A percentile compares a stretch with the other conserved stretches of the same genome.
These are phyloP conservation scores for Penstemon davidsonii DNA, from an alignment of 257 asterid genomes.

Conservation along the genomic window DNA sequence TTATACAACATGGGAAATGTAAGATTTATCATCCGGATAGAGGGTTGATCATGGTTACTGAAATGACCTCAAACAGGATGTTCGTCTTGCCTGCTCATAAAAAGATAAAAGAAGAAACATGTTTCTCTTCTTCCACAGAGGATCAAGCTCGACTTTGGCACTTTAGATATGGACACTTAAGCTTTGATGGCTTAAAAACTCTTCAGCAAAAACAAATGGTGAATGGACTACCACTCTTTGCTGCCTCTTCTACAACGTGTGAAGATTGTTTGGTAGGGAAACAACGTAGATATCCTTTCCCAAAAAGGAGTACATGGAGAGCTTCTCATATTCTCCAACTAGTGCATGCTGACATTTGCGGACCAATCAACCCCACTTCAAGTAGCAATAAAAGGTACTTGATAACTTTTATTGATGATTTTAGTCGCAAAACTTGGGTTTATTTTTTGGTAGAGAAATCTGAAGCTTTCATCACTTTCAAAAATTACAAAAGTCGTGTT, in stretches of 20 bases:
- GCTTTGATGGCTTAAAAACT: neutral
- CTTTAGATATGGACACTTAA: slow-evolving; percentile 6
- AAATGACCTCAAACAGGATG: neutral
- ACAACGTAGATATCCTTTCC: neutral
- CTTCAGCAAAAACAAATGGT: slow-evolving; percentile 8
- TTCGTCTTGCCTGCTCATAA: neutral
- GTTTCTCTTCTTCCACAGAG: neutral
- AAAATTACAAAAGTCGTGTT: neutral
- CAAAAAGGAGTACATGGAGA: slow-evolving; percentile 6
- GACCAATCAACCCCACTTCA: slow-evolving; percentile 23
- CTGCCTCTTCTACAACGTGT: neutral
- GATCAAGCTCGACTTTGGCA: slow-evolving; percentile 1
- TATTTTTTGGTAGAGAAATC: neutral
- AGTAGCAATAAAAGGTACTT: neutral
- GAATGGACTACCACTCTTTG: neutral
- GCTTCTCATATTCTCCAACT: neutral
- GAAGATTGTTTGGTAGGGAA: slow-evolving; percentile 2
- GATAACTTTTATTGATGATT: slow-evolving; percentile 19
- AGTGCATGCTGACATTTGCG: slow-evolving; percentile 22
- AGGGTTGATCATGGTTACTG: neutral
- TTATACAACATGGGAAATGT: too few relatives aligned
- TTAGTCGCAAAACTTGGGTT: slow-evolving; percentile 7
- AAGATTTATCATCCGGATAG: neutral
- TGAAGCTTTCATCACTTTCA: neutral
- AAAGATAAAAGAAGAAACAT: neutral